Conservation (phyloP, 2,329 filamentous ascomycete genomes). For the Colletotrichum liaoningense region DNA sequence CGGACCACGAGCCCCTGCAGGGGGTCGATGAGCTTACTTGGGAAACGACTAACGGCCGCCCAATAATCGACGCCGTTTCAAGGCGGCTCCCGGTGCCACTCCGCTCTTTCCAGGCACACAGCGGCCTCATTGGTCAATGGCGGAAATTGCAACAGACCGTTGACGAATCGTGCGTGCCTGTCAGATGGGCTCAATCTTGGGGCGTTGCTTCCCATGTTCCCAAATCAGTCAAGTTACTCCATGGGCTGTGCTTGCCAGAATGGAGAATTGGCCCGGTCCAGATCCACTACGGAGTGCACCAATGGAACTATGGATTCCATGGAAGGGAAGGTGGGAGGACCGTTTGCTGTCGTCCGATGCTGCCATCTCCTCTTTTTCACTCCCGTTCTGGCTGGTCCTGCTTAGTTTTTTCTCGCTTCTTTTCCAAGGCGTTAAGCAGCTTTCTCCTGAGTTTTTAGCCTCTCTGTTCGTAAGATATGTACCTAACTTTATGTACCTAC, state of each 20-base stretch:
- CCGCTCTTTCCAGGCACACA: slow-evolving; percentile 3
- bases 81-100: not conserved
- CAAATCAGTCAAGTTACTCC: slow-evolving; percentile 9
- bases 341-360: not conserved
- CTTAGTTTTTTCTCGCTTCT: not conserved
- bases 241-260: slow-evolving; percentile 32
- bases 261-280: slow-evolving; percentile 22
- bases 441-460: not conserved
- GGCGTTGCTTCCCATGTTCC: slow-evolving; percentile 9
- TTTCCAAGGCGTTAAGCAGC: not conserved
- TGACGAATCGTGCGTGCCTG: slow-evolving; percentile 33
- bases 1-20: slow-evolving; percentile 19
- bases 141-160: slow-evolving; percentile 34
- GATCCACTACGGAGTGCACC: slow-evolving; percentile 8
- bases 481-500: too few relatives aligned
- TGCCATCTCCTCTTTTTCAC: not conserved
- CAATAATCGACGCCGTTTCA: slow-evolving; percentile 30
- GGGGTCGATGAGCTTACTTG: slow-evolving; percentile 32
- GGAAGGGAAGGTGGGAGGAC: slow-evolving; percentile 16
- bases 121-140: slow-evolving; percentile 14
- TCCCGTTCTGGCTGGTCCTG: not conserved
- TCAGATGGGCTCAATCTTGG: slow-evolving; percentile 33
- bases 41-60: slow-evolving; percentile 27
- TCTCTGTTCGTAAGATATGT: not conserved
- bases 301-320: slow-evolving; percentile 12